Conservation (phyloP, 495 filamentous ascomycete genomes). For the Penicillium steckii region DNA sequence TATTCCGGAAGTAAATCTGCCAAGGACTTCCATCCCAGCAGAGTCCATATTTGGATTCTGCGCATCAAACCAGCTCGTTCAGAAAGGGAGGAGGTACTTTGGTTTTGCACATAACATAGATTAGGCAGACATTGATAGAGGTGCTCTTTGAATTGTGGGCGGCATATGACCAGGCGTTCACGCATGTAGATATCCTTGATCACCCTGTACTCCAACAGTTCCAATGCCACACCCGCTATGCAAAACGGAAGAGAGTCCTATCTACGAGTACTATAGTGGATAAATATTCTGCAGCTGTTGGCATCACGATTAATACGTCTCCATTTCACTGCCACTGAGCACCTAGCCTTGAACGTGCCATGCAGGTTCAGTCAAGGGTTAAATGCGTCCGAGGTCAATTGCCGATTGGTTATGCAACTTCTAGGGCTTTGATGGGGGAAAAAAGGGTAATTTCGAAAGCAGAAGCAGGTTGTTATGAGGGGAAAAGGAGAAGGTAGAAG, state of each 20-base stretch:
- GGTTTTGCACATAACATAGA: slow-evolving; percentile 25
- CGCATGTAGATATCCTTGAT: slow-evolving; percentile 44
- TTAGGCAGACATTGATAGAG: no score
- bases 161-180: slow-evolving; percentile 43
- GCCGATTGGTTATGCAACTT: slow-evolving; percentile 56
- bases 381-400: slow-evolving; percentile 38
- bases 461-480: slow-evolving; percentile 23
- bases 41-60: slow-evolving; percentile 29
- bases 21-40: slow-evolving; percentile 27
- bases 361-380: slow-evolving; percentile 41
- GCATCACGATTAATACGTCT: slow-evolving; percentile 50
- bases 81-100: slow-evolving; percentile 39
- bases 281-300: slow-evolving; percentile 33
- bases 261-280: slow-evolving; percentile 29
- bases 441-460: slow-evolving; percentile 33
- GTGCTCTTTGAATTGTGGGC: slow-evolving; percentile 42
- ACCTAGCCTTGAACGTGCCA: slow-evolving; percentile 55
- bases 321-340: slow-evolving; percentile 55
- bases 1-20: slow-evolving; percentile 33
- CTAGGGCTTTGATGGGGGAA: slow-evolving; percentile 48
- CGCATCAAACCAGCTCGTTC: slow-evolving; percentile 40
- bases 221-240: slow-evolving; percentile 30
- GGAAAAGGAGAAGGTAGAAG: neutral
- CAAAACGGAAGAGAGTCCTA: neutral
- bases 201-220: slow-evolving; percentile 43